phyloP scores from a whole-genome alignment of 495 filamentous ascomycete species.

The Hypomontagnella submonticulosa region DNA sequence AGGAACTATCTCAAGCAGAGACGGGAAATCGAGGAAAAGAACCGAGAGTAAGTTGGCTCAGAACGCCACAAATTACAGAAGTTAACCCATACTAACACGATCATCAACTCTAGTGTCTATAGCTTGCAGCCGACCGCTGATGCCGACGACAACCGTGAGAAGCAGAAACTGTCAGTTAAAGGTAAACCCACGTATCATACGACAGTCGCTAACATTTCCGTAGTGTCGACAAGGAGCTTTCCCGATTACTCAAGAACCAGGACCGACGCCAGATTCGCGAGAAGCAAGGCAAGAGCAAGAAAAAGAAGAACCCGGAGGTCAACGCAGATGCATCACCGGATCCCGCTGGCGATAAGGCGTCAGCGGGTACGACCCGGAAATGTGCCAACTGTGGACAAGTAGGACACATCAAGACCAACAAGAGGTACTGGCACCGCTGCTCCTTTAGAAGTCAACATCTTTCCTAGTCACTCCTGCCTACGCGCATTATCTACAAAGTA shows the following conservation, averaged over 20 bases:
- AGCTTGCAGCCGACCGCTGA: conserved; percentile 75
- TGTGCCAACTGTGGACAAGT: conserved; percentile 96
- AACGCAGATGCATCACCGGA: conserved; percentile 60
- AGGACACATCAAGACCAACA: conserved; percentile 99
- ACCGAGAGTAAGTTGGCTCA: conserved; percentile 68
- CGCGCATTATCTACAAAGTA: conserved; percentile 9
- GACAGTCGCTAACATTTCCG: conserved; percentile 38
- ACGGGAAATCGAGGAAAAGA: conserved; percentile 67
- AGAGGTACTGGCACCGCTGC: conserved; percentile 72
- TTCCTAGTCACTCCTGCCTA: conserved; percentile 1
- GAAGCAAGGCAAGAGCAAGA: conserved; percentile 76
- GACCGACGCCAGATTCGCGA: conserved; percentile 92
- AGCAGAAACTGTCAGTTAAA: conserved; percentile 67
- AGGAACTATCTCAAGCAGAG: conserved; percentile 67
- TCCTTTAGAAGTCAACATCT: conserved; percentile 14
- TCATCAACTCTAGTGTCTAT: conserved; percentile 54
- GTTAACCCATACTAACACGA: conserved; percentile 37
- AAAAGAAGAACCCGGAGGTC: conserved; percentile 57
- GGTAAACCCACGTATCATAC: conserved; percentile 42
- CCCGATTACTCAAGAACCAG: conserved; percentile 86
- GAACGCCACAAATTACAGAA: background rate
- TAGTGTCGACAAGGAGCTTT: conserved; percentile 81
- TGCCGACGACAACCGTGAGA: conserved; percentile 64
- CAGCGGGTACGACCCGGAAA: conserved; percentile 82
- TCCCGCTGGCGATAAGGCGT: conserved; percentile 59